These are phyloP conservation scores for Eurotiales sp. DNA, from an alignment of 2,329 filamentous ascomycete genomes.

Conservation along the genomic window DNA sequence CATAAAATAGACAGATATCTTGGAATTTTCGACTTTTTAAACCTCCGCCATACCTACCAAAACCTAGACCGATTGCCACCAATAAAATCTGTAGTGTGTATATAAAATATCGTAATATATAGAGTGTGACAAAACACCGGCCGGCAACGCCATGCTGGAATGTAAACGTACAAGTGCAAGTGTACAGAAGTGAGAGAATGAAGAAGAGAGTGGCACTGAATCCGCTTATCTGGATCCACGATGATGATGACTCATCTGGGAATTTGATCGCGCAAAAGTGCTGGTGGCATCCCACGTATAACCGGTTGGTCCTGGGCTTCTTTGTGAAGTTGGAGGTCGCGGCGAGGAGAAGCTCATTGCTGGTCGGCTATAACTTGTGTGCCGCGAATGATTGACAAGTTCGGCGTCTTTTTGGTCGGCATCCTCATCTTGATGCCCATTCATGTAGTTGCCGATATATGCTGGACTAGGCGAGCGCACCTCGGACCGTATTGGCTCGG, in stretches of 20 bases:
- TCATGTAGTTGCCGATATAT: no score
- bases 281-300: conserved; percentile 12
- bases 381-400: conserved; percentile 4
- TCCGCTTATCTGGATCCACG: conserved; percentile 3
- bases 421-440: neutral
- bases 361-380: conserved; percentile 5
- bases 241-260: conserved; percentile 13
- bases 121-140: conserved; percentile 4
- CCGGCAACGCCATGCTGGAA: conserved; percentile 15
- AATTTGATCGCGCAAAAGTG: conserved; percentile 15
- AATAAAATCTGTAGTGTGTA: neutral
- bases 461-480: conserved; percentile 20
- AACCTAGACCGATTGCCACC: neutral
- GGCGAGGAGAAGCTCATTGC: conserved; percentile 15
- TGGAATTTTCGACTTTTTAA: conserved; percentile 7
- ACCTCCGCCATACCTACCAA: neutral
- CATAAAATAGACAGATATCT: neutral
- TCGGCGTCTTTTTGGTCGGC: conserved; percentile 2
- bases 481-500: conserved; percentile 28
- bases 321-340: conserved; percentile 8
- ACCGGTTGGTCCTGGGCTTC: neutral
- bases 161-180: conserved; percentile 6
- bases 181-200: neutral
- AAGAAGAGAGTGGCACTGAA: conserved; percentile 1
- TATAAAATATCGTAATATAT: neutral